Conservation (phyloP, 177 flowering plant genomes). For the Vitis hybrid region DNA sequence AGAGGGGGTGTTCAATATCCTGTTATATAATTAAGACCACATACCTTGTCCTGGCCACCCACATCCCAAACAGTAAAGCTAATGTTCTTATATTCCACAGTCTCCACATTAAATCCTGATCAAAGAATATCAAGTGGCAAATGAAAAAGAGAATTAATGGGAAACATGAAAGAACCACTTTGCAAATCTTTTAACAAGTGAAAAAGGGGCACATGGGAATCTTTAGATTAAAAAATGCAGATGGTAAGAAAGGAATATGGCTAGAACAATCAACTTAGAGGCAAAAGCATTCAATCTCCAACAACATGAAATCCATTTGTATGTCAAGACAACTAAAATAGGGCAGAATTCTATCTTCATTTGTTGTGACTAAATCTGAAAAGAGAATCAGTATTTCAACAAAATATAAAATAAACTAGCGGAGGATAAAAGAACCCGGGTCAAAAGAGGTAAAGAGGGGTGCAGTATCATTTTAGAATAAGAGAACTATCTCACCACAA, state of each 20-base stretch:
- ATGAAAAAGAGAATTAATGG: not conserved
- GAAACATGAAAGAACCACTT: not conserved
- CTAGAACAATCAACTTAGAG: too few species aligned
- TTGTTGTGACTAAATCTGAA: too few species aligned
- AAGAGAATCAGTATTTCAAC: too few species aligned
- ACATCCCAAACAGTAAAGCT: constrained; percentile 52
- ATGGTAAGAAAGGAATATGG: too few species aligned
- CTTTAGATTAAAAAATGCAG: not conserved
- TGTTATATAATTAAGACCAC: not conserved
- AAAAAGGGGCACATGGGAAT: not conserved
- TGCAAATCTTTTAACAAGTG: not conserved
- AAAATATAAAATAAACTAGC: too few species aligned
- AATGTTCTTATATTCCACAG: constrained; percentile 46
- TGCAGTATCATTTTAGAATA: too few species aligned
- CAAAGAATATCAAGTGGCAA: not conserved
- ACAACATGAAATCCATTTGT: too few species aligned
- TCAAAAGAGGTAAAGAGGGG: too few species aligned
- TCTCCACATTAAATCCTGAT: constrained; percentile 44
- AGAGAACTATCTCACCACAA: not conserved
- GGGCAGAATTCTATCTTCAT: too few species aligned
- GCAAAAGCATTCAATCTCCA: too few species aligned
- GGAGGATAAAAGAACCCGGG: too few species aligned
- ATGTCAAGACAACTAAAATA: too few species aligned
- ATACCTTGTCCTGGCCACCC: constrained; percentile 44
- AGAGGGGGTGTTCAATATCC: not conserved